Conservation (phyloP, 2,329 filamentous ascomycete genomes). For the Raffaelea deltoideospora region DNA sequence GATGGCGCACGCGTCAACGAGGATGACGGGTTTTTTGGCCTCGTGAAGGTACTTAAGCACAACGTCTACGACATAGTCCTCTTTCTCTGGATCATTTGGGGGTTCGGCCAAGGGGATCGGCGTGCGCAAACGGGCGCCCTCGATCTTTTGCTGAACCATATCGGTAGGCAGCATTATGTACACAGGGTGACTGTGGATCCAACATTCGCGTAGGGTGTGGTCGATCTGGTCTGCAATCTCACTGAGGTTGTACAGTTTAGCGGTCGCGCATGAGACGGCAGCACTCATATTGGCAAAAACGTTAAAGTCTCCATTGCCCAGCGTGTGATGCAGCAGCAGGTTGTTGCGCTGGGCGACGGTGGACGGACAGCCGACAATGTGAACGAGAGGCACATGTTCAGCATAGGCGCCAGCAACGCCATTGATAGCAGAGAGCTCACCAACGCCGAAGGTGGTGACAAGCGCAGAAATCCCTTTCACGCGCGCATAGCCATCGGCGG, state of each 20-base stretch:
- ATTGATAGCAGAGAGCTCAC: conserved; percentile 37
- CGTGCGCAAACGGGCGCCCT: conserved; percentile 55
- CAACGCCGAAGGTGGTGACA: conserved; percentile 45
- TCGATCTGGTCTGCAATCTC: conserved; percentile 67
- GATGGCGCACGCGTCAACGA: conserved; percentile 73
- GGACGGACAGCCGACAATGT: conserved; percentile 26
- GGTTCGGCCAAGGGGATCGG: conserved; percentile 53
- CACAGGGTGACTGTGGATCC: conserved; percentile 58
- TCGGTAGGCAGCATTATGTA: conserved; percentile 77
- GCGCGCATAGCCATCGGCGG: conserved; percentile 45
- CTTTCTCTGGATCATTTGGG: conserved; percentile 52
- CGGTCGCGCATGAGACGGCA: conserved; percentile 54
- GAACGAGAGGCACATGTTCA: conserved; percentile 38
- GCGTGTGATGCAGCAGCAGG: conserved; percentile 30
- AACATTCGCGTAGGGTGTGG: conserved; percentile 60
- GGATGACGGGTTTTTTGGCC: conserved; percentile 60
- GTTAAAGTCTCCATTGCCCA: conserved; percentile 37
- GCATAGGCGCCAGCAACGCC: conserved; percentile 41
- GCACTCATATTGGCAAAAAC: conserved; percentile 69
- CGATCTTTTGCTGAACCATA: conserved; percentile 61
- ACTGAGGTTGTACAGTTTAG: conserved; percentile 52
- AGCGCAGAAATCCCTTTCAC: conserved; percentile 40
- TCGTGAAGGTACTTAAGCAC: conserved; percentile 50
- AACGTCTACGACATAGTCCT: conserved; percentile 71
- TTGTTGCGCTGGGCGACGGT: conserved; percentile 11